phyloP scores from a whole-genome alignment of 306 rosid genomes.

The Vicia sativa region DNA sequence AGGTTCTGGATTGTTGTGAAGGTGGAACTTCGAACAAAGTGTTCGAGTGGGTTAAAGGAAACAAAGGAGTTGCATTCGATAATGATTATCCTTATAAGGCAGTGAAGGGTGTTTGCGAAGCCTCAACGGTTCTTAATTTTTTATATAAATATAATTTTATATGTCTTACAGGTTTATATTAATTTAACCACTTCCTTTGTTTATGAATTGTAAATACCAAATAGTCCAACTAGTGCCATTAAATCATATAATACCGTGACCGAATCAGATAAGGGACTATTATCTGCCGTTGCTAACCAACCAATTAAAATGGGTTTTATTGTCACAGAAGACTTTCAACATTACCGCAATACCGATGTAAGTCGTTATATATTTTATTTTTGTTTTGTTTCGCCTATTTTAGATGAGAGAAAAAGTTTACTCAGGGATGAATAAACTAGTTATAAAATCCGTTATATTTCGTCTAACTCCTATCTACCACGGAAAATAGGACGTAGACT shows the following conservation, averaged over 20 bases:
- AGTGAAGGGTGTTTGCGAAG: slow-evolving; percentile 38
- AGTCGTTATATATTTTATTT: neutral
- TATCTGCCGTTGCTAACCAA: slow-evolving; percentile 51
- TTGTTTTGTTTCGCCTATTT: too few relatives aligned
- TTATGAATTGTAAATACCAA: neutral
- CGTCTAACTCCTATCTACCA: too few relatives aligned
- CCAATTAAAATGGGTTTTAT: slow-evolving; percentile 51
- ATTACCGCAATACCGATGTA: slow-evolving; percentile 29
- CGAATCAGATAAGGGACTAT: slow-evolving; percentile 46
- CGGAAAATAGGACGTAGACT: too few relatives aligned
- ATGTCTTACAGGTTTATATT: too few relatives aligned
- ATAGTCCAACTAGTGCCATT: neutral
- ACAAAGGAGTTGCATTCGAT: slow-evolving; percentile 9
- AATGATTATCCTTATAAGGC: neutral
- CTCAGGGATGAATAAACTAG: too few relatives aligned
- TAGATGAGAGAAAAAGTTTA: too few relatives aligned
- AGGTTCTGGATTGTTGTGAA: slow-evolving; percentile 18
- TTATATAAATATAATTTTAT: neutral
- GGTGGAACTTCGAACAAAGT: slow-evolving; percentile 46
- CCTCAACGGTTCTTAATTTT: slow-evolving; percentile 8
- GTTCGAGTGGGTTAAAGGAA: slow-evolving; percentile 32
- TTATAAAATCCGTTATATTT: too few relatives aligned
- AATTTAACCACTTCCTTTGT: neutral
- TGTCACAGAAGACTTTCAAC: slow-evolving; percentile 40
- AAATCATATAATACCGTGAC: slow-evolving; percentile 45